These are phyloP conservation scores for Tuber magnatum DNA, from an alignment of 495 filamentous ascomycete species.

Conservation along the genomic window DNA sequence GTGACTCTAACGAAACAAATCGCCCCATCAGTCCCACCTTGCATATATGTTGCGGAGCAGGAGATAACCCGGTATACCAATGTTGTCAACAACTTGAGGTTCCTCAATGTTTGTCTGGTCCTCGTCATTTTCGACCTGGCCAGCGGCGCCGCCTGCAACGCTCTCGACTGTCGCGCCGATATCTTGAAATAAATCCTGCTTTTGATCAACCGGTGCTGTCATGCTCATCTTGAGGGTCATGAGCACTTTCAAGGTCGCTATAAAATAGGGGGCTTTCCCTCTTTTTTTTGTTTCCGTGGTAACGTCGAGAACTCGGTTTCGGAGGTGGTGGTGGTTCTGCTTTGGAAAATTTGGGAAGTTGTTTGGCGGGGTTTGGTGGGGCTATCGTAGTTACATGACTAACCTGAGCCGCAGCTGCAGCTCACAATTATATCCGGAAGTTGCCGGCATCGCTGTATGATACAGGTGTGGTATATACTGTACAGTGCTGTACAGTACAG, in stretches of 20 bases:
- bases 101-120: conserved; percentile 58
- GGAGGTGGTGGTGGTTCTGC: background rate
- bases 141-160: conserved; percentile 31
- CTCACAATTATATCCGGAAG: background rate
- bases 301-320: background rate
- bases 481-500: too few relatives aligned
- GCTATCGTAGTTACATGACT: conserved; percentile 1
- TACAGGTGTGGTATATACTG: too few relatives aligned
- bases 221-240: conserved; percentile 10
- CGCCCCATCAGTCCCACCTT: background rate
- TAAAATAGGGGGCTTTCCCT: background rate
- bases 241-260: background rate
- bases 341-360: conserved; percentile 4
- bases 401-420: background rate
- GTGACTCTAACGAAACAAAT: conserved; percentile 47
- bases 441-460: background rate
- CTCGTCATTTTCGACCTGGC: conserved; percentile 44
- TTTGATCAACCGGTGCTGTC: conserved; percentile 15
- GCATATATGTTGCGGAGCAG: background rate
- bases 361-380: conserved; percentile 30
- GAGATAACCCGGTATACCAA: conserved; percentile 38
- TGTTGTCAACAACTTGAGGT: conserved; percentile 42
- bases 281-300: too few relatives aligned
- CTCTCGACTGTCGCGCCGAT: conserved; percentile 46
- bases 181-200: conserved; percentile 47